Evolutionary conservation across 495 filamentous ascomycete species (phyloP).

Genomic region (Hypoxylon fragiforme): DNA sequence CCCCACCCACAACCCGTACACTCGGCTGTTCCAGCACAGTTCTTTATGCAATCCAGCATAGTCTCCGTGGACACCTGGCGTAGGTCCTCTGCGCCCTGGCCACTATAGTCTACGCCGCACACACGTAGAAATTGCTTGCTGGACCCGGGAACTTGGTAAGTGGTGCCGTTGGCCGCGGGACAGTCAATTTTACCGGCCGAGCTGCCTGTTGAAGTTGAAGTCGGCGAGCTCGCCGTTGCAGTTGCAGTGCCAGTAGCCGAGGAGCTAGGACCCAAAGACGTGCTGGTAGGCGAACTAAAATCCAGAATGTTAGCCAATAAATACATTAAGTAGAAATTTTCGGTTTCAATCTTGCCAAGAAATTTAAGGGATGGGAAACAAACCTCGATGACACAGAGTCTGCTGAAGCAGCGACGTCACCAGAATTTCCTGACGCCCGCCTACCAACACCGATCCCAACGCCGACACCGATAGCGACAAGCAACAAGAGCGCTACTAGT

Average conservation of each 20-base stretch:
- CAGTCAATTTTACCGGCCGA: slow-evolving; percentile 39
- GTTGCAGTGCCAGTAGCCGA: slow-evolving; percentile 5
- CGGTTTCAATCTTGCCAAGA: too few species aligned
- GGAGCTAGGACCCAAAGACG: not conserved
- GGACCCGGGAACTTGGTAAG: slow-evolving; percentile 47
- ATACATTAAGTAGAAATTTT: too few species aligned
- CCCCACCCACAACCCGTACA: slow-evolving; percentile 53
- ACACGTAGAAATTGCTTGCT: slow-evolving; percentile 47
- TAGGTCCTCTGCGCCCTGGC: slow-evolving; percentile 43
- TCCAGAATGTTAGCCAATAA: not conserved
- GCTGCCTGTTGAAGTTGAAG: slow-evolving; percentile 18
- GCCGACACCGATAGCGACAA: slow-evolving; percentile 45
- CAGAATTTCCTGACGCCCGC: slow-evolving; percentile 2
- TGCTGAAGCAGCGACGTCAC: slow-evolving; percentile 1
- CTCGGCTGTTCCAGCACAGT: slow-evolving; percentile 43
- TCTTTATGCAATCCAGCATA: slow-evolving; percentile 50
- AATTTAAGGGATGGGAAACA: too few species aligned
- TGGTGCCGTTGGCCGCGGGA: slow-evolving; percentile 48
- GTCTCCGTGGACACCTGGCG: slow-evolving; percentile 41
- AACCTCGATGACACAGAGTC: slow-evolving; percentile 28
- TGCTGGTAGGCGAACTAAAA: slow-evolving; percentile 8
- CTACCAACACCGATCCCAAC: slow-evolving; percentile 40
- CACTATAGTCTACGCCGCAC: slow-evolving; percentile 50
- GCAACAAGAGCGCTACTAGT: slow-evolving; percentile 36
- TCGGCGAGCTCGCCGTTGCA: slow-evolving; percentile 10